A percentile compares a stretch with the other conserved stretches of the same genome.
Evolutionary conservation across 176 grass and related monocot species (phyloP).

Genomic region (Avena atlantica): DNA sequence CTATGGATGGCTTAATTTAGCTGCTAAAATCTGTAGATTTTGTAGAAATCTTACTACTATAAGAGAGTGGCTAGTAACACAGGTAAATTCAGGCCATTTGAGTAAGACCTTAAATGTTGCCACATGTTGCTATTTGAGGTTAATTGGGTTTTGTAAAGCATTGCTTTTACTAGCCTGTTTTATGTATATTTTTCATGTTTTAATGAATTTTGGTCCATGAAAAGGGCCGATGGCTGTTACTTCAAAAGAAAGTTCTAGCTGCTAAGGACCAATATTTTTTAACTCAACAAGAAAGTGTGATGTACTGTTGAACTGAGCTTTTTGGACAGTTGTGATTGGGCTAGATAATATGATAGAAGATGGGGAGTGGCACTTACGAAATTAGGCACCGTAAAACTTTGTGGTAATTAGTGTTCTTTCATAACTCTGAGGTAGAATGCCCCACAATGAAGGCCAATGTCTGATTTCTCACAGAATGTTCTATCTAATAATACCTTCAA

Average conservation of each 20-base stretch:
- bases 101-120: background rate
- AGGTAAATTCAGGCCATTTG: background rate
- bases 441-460: background rate
- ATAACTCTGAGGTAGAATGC: background rate
- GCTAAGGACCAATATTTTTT: background rate
- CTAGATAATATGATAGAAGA: background rate
- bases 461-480: background rate
- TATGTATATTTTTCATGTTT: background rate
- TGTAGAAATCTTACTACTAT: background rate
- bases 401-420: background rate
- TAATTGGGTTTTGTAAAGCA: background rate
- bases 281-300: background rate
- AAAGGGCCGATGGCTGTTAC: background rate
- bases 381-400: background rate
- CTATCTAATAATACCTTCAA: background rate
- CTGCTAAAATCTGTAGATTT: background rate
- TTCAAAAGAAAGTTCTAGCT: background rate
- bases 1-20: background rate
- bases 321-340: background rate
- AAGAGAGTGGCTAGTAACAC: background rate
- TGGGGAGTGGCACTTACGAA: background rate
- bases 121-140: background rate
- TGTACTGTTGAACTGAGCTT: background rate
- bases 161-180: background rate
- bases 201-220: background rate